These are phyloP conservation scores for Pichia norvegensis DNA, from an alignment of 1,139 yeast genomes.

Conservation along the genomic window DNA sequence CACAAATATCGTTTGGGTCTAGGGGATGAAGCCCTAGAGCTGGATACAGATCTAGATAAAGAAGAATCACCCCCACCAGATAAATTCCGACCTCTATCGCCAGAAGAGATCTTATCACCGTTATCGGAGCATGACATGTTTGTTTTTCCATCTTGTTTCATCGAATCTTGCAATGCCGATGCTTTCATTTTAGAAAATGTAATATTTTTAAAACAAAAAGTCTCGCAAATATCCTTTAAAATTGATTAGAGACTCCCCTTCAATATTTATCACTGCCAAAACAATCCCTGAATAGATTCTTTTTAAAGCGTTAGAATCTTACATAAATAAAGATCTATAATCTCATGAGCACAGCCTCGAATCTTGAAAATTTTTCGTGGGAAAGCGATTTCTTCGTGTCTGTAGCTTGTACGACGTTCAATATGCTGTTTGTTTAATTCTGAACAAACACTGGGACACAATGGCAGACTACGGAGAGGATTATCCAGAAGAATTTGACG, in stretches of 20 bases:
- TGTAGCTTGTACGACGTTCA: too few species aligned
- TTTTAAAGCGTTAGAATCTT: too few species aligned
- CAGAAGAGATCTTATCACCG: too few species aligned
- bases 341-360: background rate
- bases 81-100: background rate
- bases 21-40: constrained; percentile 7
- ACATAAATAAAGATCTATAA: too few species aligned
- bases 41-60: background rate
- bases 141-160: background rate
- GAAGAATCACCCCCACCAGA: background rate
- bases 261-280: too few species aligned
- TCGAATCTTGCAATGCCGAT: background rate
- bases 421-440: background rate
- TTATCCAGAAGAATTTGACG: constrained; percentile 24
- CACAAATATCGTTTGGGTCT: constrained; percentile 50
- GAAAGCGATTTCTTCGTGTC: background rate
- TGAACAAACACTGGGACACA: background rate
- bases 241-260: too few species aligned
- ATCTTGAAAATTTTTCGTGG: background rate
- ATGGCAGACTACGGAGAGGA: constrained; percentile 46
- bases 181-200: too few species aligned
- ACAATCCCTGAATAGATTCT: too few species aligned
- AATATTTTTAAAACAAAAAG: too few species aligned
- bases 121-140: background rate
- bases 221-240: too few species aligned